Base-by-base conservation (phyloP, 169 alveolate species). In the Miamiensis avidus region DNA sequence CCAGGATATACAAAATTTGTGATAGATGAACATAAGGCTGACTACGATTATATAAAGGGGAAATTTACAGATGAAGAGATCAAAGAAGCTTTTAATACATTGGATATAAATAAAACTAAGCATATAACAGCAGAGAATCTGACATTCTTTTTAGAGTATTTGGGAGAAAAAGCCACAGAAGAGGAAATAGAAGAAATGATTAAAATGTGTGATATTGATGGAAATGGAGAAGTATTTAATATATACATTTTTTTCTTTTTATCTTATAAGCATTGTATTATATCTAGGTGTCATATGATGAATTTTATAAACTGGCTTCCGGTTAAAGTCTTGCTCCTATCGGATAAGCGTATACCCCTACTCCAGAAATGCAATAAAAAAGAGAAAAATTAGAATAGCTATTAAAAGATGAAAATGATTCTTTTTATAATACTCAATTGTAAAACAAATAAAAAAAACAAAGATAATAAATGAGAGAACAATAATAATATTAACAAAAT, bases 111-210 rank as follows among this genome's bases (percentile, higher is more conserved):
- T 85, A 92, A 89, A 28, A 92, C 91, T 83, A 93, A 93, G 0
- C 88, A 84, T n/a, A 89, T 94, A 0, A 91, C 93, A 29, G 89
- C 90, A 11, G 89, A 92, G 0, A 94, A 94, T 34, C 76, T 94
- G 1, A 83, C 89, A 74, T 92, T 88, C 69, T 92, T 92, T 31
- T 65, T 94, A 31, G 97, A 94, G 76, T 89, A 88, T 33, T 84
- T 94, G 31, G 95, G 95, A 4, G 97, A 94, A 81, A 86, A 91
- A 74, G 95, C 90, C 20, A 93, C 95, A 34, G 94, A 91, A 31
- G 96, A 95, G 81, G 96, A 93, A 74, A 86, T 91, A 25, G 96
- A 93, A 81, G 96, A 95, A 84, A 92, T 95, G 96, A 90, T 95
- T 29, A 86, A 94, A 77, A 91, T 93, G 96, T 88, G 94, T 34